phyloP scores from a whole-genome alignment of 208 protist species.

The Porcisia deanei region DNA sequence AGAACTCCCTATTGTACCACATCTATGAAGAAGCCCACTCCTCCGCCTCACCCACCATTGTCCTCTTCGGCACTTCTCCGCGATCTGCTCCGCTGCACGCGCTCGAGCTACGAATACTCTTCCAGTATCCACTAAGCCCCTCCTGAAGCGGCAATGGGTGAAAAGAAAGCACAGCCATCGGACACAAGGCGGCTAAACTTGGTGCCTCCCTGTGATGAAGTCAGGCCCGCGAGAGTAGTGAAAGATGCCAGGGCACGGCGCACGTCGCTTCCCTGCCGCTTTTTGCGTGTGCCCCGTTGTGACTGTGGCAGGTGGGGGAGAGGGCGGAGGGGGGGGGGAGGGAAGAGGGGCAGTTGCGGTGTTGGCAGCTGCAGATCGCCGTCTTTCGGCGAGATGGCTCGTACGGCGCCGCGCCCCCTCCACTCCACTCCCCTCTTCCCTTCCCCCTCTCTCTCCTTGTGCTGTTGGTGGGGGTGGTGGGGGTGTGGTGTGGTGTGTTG shows the following conservation, averaged over 20 bases:
- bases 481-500: background rate
- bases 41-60: too few species aligned
- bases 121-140: too few species aligned
- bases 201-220: conserved; percentile 25
- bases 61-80: too few species aligned
- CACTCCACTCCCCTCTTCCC: too few species aligned
- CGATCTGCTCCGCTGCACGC: too few species aligned
- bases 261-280: background rate
- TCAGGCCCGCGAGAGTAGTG: conserved; percentile 1
- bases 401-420: background rate
- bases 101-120: too few species aligned
- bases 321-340: background rate
- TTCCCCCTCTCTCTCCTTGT: background rate
- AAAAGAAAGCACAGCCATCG: conserved; percentile 8
- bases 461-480: background rate
- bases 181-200: conserved; percentile 8
- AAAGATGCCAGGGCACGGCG: background rate
- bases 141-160: too few species aligned
- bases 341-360: background rate
- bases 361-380: background rate
- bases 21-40: too few species aligned
- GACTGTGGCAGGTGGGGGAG: background rate
- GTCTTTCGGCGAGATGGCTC: background rate
- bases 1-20: too few species aligned
- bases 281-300: background rate